These are phyloP conservation scores for Dipteronia sinensis DNA, from an alignment of 345 rosid species.

Conservation along the genomic window DNA sequence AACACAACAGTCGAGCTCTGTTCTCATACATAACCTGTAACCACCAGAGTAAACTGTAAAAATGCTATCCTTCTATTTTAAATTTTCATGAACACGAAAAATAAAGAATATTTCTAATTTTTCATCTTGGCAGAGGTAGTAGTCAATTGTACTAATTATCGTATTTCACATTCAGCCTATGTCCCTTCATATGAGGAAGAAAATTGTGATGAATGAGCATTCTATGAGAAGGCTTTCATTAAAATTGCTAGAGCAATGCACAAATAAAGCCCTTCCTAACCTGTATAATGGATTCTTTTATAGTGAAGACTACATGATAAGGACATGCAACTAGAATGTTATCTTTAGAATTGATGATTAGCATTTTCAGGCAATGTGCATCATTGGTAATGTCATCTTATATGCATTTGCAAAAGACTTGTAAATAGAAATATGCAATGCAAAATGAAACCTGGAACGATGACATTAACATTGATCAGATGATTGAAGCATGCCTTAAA, in stretches of 20 bases:
- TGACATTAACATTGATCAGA: background rate
- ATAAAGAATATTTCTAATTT: background rate
- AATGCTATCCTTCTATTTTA: background rate
- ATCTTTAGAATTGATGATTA: background rate
- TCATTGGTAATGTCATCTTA: background rate
- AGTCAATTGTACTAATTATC: background rate
- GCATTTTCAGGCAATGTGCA: background rate
- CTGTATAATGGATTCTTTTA: background rate
- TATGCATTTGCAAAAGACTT: background rate
- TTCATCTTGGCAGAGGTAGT: background rate
- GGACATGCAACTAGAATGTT: background rate
- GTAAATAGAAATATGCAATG: background rate
- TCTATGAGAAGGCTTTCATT: background rate
- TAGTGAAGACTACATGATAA: background rate
- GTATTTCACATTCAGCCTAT: background rate
- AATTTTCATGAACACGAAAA: background rate
- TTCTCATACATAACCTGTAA: slow-evolving; percentile 94
- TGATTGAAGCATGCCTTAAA: background rate
- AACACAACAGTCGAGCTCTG: slow-evolving; percentile 75
- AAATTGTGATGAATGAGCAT: background rate
- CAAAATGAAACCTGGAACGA: slow-evolving; percentile 5
- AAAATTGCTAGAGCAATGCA: too few relatives aligned
- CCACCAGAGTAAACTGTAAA: background rate
- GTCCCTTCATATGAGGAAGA: background rate
- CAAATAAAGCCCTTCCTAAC: background rate